A percentile compares a stretch with the other conserved stretches of the same genome.
Conservation (phyloP, 2,329 filamentous ascomycete genomes). For the Neodidymelliopsis sp. region DNA sequence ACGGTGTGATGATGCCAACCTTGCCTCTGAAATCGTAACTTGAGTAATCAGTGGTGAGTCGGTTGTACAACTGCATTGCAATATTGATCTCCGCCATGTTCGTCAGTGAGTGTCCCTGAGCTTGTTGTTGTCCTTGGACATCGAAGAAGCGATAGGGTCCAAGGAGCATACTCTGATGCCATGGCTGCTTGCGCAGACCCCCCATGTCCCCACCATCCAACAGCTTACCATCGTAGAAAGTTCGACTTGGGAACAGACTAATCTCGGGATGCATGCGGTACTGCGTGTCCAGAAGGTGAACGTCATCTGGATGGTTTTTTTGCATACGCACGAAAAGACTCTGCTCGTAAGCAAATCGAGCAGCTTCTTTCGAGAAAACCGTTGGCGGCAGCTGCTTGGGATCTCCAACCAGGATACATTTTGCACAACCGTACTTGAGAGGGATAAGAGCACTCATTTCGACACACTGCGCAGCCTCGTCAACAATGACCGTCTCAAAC, state of each 20-base stretch:
- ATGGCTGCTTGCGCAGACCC: slow-evolving; percentile 75
- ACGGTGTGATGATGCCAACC: slow-evolving; percentile 96
- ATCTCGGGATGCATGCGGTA: slow-evolving; percentile 99
- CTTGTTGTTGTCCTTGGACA: slow-evolving; percentile 84
- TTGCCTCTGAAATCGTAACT: slow-evolving; percentile 77
- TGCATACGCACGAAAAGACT: slow-evolving; percentile 99
- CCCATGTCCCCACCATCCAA: slow-evolving; percentile 87
- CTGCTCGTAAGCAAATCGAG: slow-evolving; percentile 93
- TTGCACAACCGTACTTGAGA: slow-evolving; percentile 94
- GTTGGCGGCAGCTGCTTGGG: slow-evolving; percentile 97
- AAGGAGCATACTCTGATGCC: slow-evolving; percentile 83
- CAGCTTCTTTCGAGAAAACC: slow-evolving; percentile 91
- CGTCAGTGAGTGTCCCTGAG: slow-evolving; percentile 85
- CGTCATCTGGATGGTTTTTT: slow-evolving; percentile 82
- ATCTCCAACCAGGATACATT: slow-evolving; percentile 96
- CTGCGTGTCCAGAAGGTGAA: slow-evolving; percentile 95
- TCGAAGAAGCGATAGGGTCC: slow-evolving; percentile 98
- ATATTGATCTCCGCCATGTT: slow-evolving; percentile 88
- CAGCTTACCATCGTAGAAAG: slow-evolving; percentile 90
- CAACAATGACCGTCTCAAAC: slow-evolving; percentile 98
- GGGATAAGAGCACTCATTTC: slow-evolving; percentile 96
- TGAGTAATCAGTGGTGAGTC: slow-evolving; percentile 75
- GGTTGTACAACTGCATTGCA: slow-evolving; percentile 83
- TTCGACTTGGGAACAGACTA: slow-evolving; percentile 84
- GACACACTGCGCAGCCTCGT: slow-evolving; percentile 97